Percentiles rank a stretch among this genome's conserved stretches.
Evolutionary conservation across 768 basidiomycete genomes (phyloP).

Genomic region (Xerocomus brunneocitrinus): DNA sequence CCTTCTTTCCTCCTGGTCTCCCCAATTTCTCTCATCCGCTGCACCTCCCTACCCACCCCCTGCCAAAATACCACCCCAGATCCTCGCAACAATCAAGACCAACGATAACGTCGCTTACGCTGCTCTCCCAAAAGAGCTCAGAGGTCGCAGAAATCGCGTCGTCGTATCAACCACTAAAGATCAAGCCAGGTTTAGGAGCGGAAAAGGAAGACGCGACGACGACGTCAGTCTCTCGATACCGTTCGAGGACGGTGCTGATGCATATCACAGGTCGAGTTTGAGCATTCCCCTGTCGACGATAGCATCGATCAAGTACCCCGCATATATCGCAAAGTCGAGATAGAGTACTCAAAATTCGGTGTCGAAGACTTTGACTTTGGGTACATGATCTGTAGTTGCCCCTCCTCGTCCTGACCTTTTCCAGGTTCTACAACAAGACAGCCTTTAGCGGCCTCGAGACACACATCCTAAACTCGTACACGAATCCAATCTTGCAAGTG

Average conservation of each 20-base stretch:
- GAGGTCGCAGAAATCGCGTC: constrained; percentile 78
- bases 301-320: constrained; percentile 62
- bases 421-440: constrained; percentile 91
- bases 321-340: constrained; percentile 89
- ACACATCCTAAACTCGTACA: constrained; percentile 96
- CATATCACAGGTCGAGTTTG: constrained; percentile 43
- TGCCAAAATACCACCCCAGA: constrained; percentile 71
- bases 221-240: constrained; percentile 25
- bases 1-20: constrained; percentile 64
- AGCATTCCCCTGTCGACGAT: constrained; percentile 49
- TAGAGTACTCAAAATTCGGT: constrained; percentile 97
- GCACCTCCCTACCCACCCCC: constrained; percentile 58
- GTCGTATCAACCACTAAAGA: constrained; percentile 44
- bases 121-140: constrained; percentile 77
- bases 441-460: constrained; percentile 90
- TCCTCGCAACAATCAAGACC: constrained; percentile 73
- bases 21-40: constrained; percentile 51
- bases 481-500: constrained; percentile 86
- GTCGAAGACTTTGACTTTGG: constrained; percentile 99
- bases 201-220: constrained; percentile 50
- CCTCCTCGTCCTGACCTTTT: neutral
- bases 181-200: constrained; percentile 82
- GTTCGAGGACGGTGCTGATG: constrained; percentile 3
- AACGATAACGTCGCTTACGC: constrained; percentile 93
- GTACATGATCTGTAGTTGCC: constrained; percentile 37